Conservation (phyloP, 371 early-diverging fungal genomes). For the Mucor mucedo region DNA sequence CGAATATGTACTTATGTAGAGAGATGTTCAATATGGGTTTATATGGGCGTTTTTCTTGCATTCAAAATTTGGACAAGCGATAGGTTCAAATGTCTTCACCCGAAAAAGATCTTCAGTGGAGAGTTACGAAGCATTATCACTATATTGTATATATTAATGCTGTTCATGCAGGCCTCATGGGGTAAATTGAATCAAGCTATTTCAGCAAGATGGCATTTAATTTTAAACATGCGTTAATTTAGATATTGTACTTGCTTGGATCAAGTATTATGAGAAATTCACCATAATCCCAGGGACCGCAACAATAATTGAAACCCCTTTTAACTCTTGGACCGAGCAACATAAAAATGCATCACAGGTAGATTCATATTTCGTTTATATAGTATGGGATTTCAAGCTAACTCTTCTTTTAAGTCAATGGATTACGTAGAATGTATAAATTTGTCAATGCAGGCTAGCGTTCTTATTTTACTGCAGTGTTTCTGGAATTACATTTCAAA, state of each 20-base stretch:
- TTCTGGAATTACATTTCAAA: constrained; percentile 51
- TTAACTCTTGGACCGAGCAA: constrained; percentile 35
- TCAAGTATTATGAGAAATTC: constrained; percentile 54
- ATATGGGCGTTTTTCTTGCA: constrained; percentile 33
- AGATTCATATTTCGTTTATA: constrained; percentile 14
- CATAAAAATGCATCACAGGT: constrained; percentile 41
- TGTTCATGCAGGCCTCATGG: constrained; percentile 45
- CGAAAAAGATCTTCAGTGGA: constrained; percentile 37
- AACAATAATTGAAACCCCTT: constrained; percentile 43
- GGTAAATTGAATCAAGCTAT: constrained; percentile 28
- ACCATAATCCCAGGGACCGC: constrained; percentile 17
- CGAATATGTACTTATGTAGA: constrained; percentile 38
- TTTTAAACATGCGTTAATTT: background rate
- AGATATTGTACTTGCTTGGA: constrained; percentile 49
- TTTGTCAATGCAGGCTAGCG: constrained; percentile 37
- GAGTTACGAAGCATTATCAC: constrained; percentile 54
- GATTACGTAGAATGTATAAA: constrained; percentile 40
- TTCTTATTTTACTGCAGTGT: constrained; percentile 45
- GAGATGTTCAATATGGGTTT: constrained; percentile 38
- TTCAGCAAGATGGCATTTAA: too few species aligned
- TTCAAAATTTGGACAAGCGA: constrained; percentile 44
- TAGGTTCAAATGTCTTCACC: constrained; percentile 42
- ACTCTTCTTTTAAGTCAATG: constrained; percentile 18
- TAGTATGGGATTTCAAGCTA: background rate
- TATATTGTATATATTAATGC: constrained; percentile 42